Base-by-base conservation (phyloP, 2,329 filamentous ascomycete species). In the Pyricularia sp. region DNA sequence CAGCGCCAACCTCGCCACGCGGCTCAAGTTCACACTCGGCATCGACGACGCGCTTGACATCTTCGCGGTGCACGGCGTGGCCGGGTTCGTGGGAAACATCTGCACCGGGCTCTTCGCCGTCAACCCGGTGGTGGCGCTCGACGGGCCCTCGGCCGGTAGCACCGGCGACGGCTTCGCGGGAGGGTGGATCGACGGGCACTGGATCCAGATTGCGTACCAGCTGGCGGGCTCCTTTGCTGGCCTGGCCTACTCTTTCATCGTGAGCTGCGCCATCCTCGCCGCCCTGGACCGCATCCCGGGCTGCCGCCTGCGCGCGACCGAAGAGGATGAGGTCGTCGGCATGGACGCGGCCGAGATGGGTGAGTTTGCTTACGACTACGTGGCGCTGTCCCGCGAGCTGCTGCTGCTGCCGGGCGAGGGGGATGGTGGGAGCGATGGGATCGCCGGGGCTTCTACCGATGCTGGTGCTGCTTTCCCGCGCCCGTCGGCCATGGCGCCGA, bases 31-130 rank as follows among this genome's bases (percentile, higher is more conserved):
- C 71, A 64, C 82, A 62, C 81, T 96, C 72, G 86, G 86, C 68
- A 87, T 96, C 65, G 91, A 96, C 71, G 91, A 96, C 73, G 88
- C 89, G 6, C 89, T 96, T 76, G 91, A 96, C 79, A 87, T 96
- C 71, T 94, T 96, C 77, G 91, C 91, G 69, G 90, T 94, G 77
- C 91, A 96, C 83, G 91, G 85, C 72, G 79, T 96, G 68, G 91
- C 91, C 62, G 91, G 91, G 69, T 90, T 94, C 69, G 82, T 88
- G 66, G 91, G 91, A 62, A 89, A 96, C 71, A 76, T 92, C 66
- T 81, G 90, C 76, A 93, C 91, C 65, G 90, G 87, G 68, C 77
- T 93, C 68, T 91, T 93, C 73, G 89, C 84, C 70, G 86, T 88
- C 68, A 82, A 88, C 72, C 87, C 89, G 76, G 89, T 93, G 69